Evolutionary conservation across 1,139 yeast genomes (phyloP), one percentile per base, ranked within the genome.

Genomic region (Debaryomyces subglobosus): DNA sequence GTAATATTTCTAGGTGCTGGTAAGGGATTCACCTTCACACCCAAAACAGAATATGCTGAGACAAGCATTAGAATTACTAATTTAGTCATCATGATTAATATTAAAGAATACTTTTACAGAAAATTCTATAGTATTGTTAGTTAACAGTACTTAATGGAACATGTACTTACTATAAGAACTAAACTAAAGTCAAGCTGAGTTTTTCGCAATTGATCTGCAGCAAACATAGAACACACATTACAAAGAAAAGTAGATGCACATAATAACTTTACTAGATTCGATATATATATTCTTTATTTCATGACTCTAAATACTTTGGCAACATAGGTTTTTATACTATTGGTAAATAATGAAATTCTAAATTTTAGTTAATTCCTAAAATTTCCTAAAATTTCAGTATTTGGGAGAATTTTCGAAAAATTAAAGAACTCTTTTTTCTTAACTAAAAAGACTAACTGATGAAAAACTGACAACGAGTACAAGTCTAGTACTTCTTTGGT

Each of bases 21-120:
- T 20, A 40, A 21, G 10, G 43, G 35, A 10, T 40, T 40, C 2
- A 49, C 52, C 32, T 35, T 42, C 10, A 36, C 38, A 13, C 38
- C 30, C n/a, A 18, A 10, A 5, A 21, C 13, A 5, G 8, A 5
- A 6, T 32, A 20, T 35, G 38, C 3, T 35, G 13, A 10, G 21
- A 21, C 12, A 6, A 35, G 13, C 20, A 35, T 21, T 35, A 35
- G 9, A 20, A 35, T 20, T n/a, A 35, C 6, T 24, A 35, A 30
- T 10, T 12, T 39, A n/a, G 29, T 27, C 27, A 25, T 18, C 6
- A 16, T 18, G 10, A 18, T 12, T 7, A 13, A 25, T 13, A 6
- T 8, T 13, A 13, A 3, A 16, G 5, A 9, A 7, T 9, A 5
- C 12, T 5, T 7, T 15, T 6, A 13, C 5, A 3, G 10, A 16